Evolutionary conservation across 192 early-diverging fungal genomes (phyloP).

Genomic region (Lobosporangium transversale): DNA sequence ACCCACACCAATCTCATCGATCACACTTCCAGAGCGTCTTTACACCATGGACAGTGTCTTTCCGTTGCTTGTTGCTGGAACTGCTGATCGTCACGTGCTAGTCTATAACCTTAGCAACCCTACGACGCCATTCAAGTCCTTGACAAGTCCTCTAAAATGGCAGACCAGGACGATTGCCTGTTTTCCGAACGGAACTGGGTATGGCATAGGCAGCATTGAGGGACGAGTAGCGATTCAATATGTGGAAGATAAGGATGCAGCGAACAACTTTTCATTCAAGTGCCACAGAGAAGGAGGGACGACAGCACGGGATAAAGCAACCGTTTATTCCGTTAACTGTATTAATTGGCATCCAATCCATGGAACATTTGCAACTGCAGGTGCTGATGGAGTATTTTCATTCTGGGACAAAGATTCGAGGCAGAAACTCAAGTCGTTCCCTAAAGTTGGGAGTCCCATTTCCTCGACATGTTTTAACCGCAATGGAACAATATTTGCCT

Average conservation of each 20-base stretch:
- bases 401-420: conserved; percentile 98
- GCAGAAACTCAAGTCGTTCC: conserved; percentile 82
- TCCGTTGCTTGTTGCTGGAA: conserved; percentile 89
- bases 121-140: conserved; percentile 71
- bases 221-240: conserved; percentile 95
- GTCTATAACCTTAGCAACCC: conserved; percentile 88
- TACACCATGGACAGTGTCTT: conserved; percentile 90
- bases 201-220: conserved; percentile 93
- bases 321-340: conserved; percentile 76
- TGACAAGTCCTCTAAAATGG: conserved; percentile 79
- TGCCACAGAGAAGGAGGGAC: conserved; percentile 83
- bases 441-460: conserved; percentile 73
- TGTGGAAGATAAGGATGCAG: conserved; percentile 80
- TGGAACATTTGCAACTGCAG: conserved; percentile 90
- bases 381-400: conserved; percentile 84
- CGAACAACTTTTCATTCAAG: conserved; percentile 89
- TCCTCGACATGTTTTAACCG: conserved; percentile 78
- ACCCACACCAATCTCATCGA: conserved; percentile 76
- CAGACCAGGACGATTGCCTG: conserved; percentile 87
- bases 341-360: conserved; percentile 83
- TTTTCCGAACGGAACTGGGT: conserved; percentile 82
- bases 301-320: conserved; percentile 49
- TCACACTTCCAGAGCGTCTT: conserved; percentile 85
- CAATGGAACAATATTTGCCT: conserved; percentile 91
- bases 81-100: conserved; percentile 86